Conservation (phyloP, 148 eudicot genomes). For the Agrostemma githago region DNA sequence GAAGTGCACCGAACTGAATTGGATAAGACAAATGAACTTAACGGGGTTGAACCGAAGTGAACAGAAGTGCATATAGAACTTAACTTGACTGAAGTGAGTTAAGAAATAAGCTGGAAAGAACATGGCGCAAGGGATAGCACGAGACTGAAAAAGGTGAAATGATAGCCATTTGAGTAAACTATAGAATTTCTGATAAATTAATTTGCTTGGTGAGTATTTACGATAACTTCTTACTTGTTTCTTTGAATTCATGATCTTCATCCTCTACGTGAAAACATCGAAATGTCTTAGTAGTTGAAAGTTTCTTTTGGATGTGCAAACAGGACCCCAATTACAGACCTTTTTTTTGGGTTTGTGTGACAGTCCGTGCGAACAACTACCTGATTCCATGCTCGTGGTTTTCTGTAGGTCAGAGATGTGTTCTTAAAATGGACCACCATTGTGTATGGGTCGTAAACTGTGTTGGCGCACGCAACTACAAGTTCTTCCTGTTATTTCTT, state of each 20-base stretch:
- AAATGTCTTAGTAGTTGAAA: too few species aligned
- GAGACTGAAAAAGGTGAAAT: neutral
- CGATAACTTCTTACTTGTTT: neutral
- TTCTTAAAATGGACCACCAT: slow-evolving; percentile 96
- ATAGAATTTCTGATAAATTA: neutral
- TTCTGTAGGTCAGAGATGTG: slow-evolving; percentile 82
- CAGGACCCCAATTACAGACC: too few species aligned
- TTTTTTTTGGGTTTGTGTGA: neutral
- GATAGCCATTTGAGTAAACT: neutral
- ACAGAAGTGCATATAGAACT: too few species aligned
- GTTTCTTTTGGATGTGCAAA: too few species aligned
- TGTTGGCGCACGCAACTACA: slow-evolving; percentile 91
- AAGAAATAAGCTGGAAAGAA: too few species aligned
- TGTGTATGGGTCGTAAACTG: slow-evolving; percentile 98
- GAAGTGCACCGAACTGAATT: too few species aligned
- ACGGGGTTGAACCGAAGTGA: too few species aligned
- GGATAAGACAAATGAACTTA: too few species aligned
- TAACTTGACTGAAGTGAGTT: too few species aligned
- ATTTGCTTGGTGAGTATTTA: neutral
- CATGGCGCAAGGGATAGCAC: neutral
- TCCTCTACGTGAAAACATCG: too few species aligned
- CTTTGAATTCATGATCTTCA: too few species aligned
- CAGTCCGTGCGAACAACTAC: neutral
- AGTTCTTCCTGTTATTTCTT: slow-evolving; percentile 83
- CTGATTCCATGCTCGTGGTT: slow-evolving; percentile 14